Evolutionary conservation across 2,329 filamentous ascomycete genomes (phyloP), one percentile per base, ranked within the genome.

Genomic region (Rachicladosporium sp.): DNA sequence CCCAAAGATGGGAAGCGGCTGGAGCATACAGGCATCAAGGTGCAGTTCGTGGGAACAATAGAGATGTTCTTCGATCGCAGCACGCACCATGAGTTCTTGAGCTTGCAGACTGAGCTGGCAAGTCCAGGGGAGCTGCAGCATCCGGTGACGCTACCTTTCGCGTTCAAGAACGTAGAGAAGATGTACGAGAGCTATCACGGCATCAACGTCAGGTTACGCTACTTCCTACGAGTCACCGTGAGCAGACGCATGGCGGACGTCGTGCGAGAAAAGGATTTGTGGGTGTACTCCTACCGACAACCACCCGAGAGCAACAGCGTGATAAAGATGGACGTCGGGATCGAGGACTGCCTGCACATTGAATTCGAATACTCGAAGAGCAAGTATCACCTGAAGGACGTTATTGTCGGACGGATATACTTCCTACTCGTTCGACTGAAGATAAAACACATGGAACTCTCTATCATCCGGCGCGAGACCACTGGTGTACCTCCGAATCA

Each of bases 11-110:
- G 91, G 59, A 96, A 96, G 72, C 78, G 91, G 46, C 71, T 98
- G 57, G 91, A 98, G 65, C 91, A 98, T 64, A 96, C 88, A 8
- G 91, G 91, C 53, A 95, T 98, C 74, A 98, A 98, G 68, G 89
- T 98, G 55, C 91, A 98, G 62, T 98, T 98, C 69, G 95, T 98
- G 55, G 91, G 91, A 60, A 93, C 88, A 47, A 98, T 98, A 71
- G 91, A 98, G 64, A 98, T 98, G 91, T 98, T 96, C 75, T 98
- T 94, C 65, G 91, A 98, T 63, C 85, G 91, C 58, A 89, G 89
- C 54, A 98, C 95, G 63, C 91, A 96, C 69, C 94, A 98, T 71
- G 91, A 98, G 67, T 98, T 98, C 66, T 81, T 98, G 44, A 94
- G 87, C 29, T 77, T 96, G 21, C 89, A 91, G 54, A 93, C 96